These are phyloP conservation scores for Tricholoma saponaceum DNA, from an alignment of 768 basidiomycete genomes.

Conservation along the genomic window DNA sequence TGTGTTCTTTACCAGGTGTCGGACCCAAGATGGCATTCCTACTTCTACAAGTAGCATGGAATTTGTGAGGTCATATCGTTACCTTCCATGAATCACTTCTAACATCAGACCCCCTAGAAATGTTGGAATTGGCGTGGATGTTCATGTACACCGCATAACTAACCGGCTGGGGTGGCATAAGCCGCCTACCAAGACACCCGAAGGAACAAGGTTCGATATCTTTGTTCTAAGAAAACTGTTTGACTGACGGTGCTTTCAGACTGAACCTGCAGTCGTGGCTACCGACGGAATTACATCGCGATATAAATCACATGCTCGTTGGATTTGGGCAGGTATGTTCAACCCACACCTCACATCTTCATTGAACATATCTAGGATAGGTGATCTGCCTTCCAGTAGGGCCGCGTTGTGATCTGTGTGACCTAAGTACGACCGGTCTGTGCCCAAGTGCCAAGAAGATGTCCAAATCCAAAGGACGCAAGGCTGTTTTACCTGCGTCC, in stretches of 20 bases:
- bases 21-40: slow-evolving; percentile 98
- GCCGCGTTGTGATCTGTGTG: slow-evolving; percentile 63
- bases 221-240: background rate
- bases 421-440: slow-evolving; percentile 46
- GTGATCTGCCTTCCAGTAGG: slow-evolving; percentile 62
- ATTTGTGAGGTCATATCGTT: slow-evolving; percentile 46
- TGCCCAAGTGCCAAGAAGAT: slow-evolving; percentile 59
- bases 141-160: slow-evolving; percentile 94
- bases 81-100: background rate
- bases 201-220: slow-evolving; percentile 71
- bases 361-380: slow-evolving; percentile 27
- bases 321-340: slow-evolving; percentile 76
- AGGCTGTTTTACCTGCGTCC: slow-evolving; percentile 13
- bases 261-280: slow-evolving; percentile 83
- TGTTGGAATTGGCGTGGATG: slow-evolving; percentile 91
- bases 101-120: slow-evolving; percentile 45
- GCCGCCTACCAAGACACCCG: slow-evolving; percentile 77
- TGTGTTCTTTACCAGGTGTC: slow-evolving; percentile 86
- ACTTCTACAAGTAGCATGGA: slow-evolving; percentile 80
- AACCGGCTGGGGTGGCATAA: slow-evolving; percentile 93
- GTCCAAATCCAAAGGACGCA: slow-evolving; percentile 20
- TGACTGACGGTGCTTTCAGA: slow-evolving; percentile 27
- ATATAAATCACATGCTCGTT: slow-evolving; percentile 79
- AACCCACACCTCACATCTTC: background rate
- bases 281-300: slow-evolving; percentile 62